Evolutionary conservation across 352 stramenopile genomes (phyloP).

Genomic region (Globisporangium abappressorium): DNA sequence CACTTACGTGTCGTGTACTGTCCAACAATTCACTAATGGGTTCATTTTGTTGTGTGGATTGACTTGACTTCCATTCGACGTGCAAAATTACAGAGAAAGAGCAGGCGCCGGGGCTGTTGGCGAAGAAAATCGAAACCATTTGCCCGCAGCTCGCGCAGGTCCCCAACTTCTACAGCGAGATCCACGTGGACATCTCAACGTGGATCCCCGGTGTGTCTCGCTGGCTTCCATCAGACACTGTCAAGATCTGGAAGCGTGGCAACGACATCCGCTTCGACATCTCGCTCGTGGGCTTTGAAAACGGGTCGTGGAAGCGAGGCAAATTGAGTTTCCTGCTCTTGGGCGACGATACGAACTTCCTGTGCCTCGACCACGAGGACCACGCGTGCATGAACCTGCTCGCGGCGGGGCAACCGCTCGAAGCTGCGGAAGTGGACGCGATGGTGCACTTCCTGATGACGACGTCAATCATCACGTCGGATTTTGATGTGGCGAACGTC

Average conservation of each 20-base stretch:
- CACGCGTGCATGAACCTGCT: conserved; percentile 49
- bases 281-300: conserved; percentile 62
- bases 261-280: conserved; percentile 63
- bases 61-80: no score
- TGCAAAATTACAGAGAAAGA: conserved; percentile 37
- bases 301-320: conserved; percentile 58
- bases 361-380: conserved; percentile 55
- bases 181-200: conserved; percentile 62
- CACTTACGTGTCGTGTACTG: not conserved
- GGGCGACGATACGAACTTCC: conserved; percentile 34
- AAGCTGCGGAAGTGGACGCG: conserved; percentile 37
- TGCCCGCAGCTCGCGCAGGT: conserved; percentile 41
- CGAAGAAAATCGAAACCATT: conserved; percentile 50
- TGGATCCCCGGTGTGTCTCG: conserved; percentile 70
- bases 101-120: conserved; percentile 46
- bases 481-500: conserved; percentile 39
- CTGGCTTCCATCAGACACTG: conserved; percentile 65
- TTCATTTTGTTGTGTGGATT: not conserved
- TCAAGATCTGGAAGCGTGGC: conserved; percentile 75
- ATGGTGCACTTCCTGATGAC: conserved; percentile 65
- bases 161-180: conserved; percentile 65
- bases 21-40: not conserved
- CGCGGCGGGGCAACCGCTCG: conserved; percentile 22
- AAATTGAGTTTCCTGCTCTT: conserved; percentile 63
- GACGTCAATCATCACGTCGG: conserved; percentile 52